These are phyloP conservation scores for Colletotrichum lini DNA, from an alignment of 2,329 filamentous ascomycete genomes.

Conservation along the genomic window DNA sequence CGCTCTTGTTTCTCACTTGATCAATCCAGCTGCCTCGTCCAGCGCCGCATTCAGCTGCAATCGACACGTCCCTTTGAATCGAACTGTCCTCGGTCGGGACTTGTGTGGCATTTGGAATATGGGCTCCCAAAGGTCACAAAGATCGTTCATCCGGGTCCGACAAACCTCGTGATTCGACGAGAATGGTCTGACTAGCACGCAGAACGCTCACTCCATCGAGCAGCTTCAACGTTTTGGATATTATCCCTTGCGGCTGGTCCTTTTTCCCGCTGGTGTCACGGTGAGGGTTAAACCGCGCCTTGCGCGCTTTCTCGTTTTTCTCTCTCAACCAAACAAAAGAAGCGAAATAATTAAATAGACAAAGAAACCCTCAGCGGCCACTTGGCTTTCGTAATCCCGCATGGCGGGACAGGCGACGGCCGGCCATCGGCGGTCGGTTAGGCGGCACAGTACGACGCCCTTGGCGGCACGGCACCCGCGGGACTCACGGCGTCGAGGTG, in stretches of 20 bases:
- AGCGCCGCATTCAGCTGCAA: constrained; percentile 3
- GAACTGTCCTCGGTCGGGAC: not conserved
- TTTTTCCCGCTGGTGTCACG: not conserved
- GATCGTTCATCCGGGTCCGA: not conserved
- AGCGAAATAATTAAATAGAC: too few relatives aligned
- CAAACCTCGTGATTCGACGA: not conserved
- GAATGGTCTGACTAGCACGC: not conserved
- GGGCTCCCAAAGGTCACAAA: not conserved
- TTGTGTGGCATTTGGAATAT: not conserved
- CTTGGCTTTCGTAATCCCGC: constrained; percentile 26
- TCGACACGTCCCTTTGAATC: not conserved
- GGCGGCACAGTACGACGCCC: constrained; percentile 20
- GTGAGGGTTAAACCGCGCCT: not conserved
- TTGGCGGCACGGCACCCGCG: constrained; percentile 32
- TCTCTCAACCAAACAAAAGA: not conserved
- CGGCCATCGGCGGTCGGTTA: constrained; percentile 27
- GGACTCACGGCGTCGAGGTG: not conserved
- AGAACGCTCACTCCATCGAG: not conserved
- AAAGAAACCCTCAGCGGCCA: constrained; percentile 4
- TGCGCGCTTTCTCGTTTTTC: not conserved
- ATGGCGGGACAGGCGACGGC: constrained; percentile 21
- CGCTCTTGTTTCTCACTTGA: constrained; percentile 10
- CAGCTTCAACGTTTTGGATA: not conserved
- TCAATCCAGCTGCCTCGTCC: not conserved
- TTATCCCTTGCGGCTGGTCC: not conserved